phyloP scores from a whole-genome alignment of 306 rosid genomes.

The Gastrolobium bilobum region DNA sequence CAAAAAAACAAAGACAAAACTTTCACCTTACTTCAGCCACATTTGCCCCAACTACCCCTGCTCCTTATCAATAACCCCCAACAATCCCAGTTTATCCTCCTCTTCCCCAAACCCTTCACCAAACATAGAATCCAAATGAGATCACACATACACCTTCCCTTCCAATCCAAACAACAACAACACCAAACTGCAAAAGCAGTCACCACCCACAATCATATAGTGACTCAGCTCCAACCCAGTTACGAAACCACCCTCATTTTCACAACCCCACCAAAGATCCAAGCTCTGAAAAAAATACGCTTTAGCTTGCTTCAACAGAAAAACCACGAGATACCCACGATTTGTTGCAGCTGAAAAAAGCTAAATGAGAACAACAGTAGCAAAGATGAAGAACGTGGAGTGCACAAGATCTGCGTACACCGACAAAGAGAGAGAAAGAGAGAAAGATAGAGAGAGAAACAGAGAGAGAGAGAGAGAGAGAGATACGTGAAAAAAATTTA shows the following conservation, averaged over 20 bases:
- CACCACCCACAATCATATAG: slow-evolving; percentile 67
- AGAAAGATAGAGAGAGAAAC: neutral
- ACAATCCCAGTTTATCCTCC: slow-evolving; percentile 68
- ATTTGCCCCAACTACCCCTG: slow-evolving; percentile 96
- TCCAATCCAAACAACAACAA: slow-evolving; percentile 50
- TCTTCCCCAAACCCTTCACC: slow-evolving; percentile 60
- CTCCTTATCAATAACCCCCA: slow-evolving; percentile 86
- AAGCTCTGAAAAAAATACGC: slow-evolving; percentile 34
- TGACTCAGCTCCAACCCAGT: slow-evolving; percentile 57
- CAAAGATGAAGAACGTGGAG: slow-evolving; percentile 49
- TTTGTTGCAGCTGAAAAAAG: slow-evolving; percentile 40
- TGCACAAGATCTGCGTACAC: slow-evolving; percentile 79
- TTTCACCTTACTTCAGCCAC: slow-evolving; percentile 66
- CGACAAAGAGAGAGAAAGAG: slow-evolving; percentile 62
- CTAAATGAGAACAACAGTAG: slow-evolving; percentile 37
- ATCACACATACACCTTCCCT: slow-evolving; percentile 86
- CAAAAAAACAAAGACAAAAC: slow-evolving; percentile 23
- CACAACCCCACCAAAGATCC: slow-evolving; percentile 50
- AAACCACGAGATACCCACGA: slow-evolving; percentile 37
- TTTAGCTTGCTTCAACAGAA: slow-evolving; percentile 30
- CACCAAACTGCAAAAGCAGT: slow-evolving; percentile 47
- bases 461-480: slow-evolving; percentile 36
- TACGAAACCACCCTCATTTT: slow-evolving; percentile 53
- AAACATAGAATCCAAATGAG: slow-evolving; percentile 76
- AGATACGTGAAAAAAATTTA: neutral